Percentiles rank a stretch among this genome's conserved stretches.
Evolutionary conservation across 2,329 filamentous ascomycete species (phyloP).

Genomic region (Teratosphaeria epicoccoides): DNA sequence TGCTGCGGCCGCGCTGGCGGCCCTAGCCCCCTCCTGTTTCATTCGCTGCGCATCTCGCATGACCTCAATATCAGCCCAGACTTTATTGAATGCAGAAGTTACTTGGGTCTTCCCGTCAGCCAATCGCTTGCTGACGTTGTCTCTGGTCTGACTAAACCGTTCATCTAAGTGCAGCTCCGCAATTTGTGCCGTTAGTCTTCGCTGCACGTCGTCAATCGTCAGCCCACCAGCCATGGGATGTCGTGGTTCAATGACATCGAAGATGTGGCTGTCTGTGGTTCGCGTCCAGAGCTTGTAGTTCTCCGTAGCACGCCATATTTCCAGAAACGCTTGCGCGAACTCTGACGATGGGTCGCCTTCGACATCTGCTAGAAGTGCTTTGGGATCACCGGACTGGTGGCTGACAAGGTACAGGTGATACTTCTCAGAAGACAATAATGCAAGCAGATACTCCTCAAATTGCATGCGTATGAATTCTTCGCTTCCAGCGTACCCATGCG

Average conservation of each 20-base stretch:
- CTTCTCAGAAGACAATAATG: constrained; percentile 77
- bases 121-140: constrained; percentile 80
- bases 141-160: constrained; percentile 68
- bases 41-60: constrained; percentile 64
- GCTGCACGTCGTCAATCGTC: constrained; percentile 87
- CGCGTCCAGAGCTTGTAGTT: constrained; percentile 85
- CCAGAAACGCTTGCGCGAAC: constrained; percentile 73
- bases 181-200: constrained; percentile 80
- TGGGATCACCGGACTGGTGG: constrained; percentile 41
- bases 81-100: constrained; percentile 70
- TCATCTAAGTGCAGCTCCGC: constrained; percentile 91
- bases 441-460: constrained; percentile 92
- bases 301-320: constrained; percentile 77
- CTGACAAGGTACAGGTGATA: constrained; percentile 52
- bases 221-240: constrained; percentile 90
- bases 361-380: constrained; percentile 47
- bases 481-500: constrained; percentile 85
- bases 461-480: constrained; percentile 96
- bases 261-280: constrained; percentile 66
- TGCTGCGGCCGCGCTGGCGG: constrained; percentile 22
- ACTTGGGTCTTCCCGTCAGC: constrained; percentile 81
- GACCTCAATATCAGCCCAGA: constrained; percentile 83
- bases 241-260: constrained; percentile 84
- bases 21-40: constrained; percentile 46
- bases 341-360: constrained; percentile 79